Evolutionary conservation across 2,329 filamentous ascomycete genomes (phyloP), one percentile per base, ranked within the genome.

Genomic region (Dactylellina cionopaga): DNA sequence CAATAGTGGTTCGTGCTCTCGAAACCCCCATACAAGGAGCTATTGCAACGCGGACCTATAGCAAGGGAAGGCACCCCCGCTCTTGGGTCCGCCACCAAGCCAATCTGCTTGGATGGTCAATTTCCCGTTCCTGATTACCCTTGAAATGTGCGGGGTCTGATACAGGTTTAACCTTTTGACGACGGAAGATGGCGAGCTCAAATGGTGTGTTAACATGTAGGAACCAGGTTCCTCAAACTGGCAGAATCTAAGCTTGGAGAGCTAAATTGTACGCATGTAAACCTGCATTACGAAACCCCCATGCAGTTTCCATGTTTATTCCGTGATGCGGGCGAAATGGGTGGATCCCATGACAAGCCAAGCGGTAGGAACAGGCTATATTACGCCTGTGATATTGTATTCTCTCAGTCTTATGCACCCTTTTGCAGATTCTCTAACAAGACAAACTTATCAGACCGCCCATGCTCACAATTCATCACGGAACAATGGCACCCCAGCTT

Each of bases 361-460:
- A 29, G 58, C 24, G 27, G 58, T 51, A 52, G 33, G 19, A 71
- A 63, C 58, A 71, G 66, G 66, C 56, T 71, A 71, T 71, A 71
- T 46, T 51, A 44, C 43, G 19, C 51, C 25, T 51, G 33, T 24
- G 24, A 7, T 72, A 72, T 65, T 60, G 54, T 22, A 22, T 68
- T 58, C 44, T 37, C 54, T 49, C 43, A 44, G 47, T 37, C 27
- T 63, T 31, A 35, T 63, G 43, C 46, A 68, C 49, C 56, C 55
- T 41, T 64, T 43, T 72, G 68, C 68, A 72, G 51, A 72, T 65
- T 72, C 68, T 72, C 68, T 52, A 52, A 71, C 66, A 63, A 39
- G 49, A 51, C 59, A 58, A 60, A 59, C 66, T 37, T 25, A 44
- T n/a, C 15, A 35, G 7, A n/a, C n/a, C n/a, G 22, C 52, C 33